These are phyloP conservation scores for Amanita muscaria DNA, from an alignment of 768 basidiomycete genomes.

Conservation along the genomic window DNA sequence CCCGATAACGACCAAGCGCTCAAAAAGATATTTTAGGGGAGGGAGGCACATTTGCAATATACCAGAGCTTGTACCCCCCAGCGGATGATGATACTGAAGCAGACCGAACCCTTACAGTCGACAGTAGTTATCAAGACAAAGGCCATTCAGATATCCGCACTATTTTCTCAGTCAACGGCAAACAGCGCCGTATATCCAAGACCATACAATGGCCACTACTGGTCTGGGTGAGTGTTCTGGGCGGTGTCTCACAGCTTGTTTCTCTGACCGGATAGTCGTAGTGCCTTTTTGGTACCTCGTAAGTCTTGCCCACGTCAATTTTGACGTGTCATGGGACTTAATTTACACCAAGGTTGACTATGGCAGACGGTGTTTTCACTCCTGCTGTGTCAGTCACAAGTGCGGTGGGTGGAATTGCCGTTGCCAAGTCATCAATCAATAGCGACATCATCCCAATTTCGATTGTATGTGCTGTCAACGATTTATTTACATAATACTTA, in stretches of 20 bases:
- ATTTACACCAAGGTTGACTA: constrained; percentile 34
- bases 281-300: constrained; percentile 55
- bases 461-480: constrained; percentile 42
- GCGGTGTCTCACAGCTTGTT: neutral
- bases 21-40: constrained; percentile 45
- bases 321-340: neutral
- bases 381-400: constrained; percentile 64
- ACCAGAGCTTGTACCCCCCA: constrained; percentile 51
- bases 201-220: constrained; percentile 41
- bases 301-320: constrained; percentile 8
- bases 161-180: constrained; percentile 8
- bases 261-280: constrained; percentile 13
- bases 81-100: constrained; percentile 34
- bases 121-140: constrained; percentile 21
- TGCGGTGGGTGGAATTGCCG: constrained; percentile 60
- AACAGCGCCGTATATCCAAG: constrained; percentile 19
- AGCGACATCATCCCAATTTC: constrained; percentile 46
- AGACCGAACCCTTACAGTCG: constrained; percentile 47
- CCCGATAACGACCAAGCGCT: neutral
- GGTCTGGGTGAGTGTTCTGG: constrained; percentile 36
- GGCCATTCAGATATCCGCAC: constrained; percentile 6
- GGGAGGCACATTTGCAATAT: constrained; percentile 60
- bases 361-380: constrained; percentile 62
- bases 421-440: constrained; percentile 42
- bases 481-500: no score